These are phyloP conservation scores for Monosporascus sp. DNA, from an alignment of 2,329 filamentous ascomycete genomes.

Conservation along the genomic window DNA sequence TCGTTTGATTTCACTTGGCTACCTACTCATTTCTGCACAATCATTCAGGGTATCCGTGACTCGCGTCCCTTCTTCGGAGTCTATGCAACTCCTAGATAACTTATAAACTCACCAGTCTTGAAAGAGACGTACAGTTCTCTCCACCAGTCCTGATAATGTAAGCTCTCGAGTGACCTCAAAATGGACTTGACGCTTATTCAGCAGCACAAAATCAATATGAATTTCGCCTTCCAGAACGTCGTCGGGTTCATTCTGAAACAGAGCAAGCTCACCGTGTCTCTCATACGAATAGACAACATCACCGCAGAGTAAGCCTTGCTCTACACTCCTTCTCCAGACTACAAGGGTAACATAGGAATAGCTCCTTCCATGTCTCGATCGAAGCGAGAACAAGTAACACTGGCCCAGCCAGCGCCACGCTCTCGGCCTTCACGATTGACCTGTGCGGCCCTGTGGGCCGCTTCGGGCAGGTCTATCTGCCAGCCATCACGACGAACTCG, in stretches of 20 bases:
- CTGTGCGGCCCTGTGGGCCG: slow-evolving; percentile 11
- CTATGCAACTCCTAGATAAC: too few relatives aligned
- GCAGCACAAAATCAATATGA: slow-evolving; percentile 13
- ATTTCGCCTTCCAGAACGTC: slow-evolving; percentile 14
- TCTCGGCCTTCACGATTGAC: slow-evolving; percentile 13
- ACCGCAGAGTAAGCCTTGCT: slow-evolving; percentile 20
- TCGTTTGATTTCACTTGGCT: too few relatives aligned
- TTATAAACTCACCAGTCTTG: too few relatives aligned
- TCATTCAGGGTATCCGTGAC: too few relatives aligned
- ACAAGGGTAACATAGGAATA: slow-evolving; percentile 1
- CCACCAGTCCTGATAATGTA: too few relatives aligned
- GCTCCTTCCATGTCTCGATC: slow-evolving; percentile 19
- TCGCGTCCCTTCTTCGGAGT: too few relatives aligned
- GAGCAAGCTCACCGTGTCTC: slow-evolving; percentile 16
- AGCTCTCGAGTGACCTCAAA: too few relatives aligned
- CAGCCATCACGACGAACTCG: slow-evolving; percentile 10
- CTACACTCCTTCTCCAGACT: too few relatives aligned
- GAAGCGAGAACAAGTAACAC: slow-evolving; percentile 17
- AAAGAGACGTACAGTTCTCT: too few relatives aligned
- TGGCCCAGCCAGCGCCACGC: slow-evolving; percentile 10
- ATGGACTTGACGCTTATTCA: slow-evolving; percentile 5
- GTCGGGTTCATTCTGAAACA: slow-evolving; percentile 13
- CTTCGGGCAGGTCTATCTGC: slow-evolving; percentile 19
- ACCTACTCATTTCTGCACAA: too few relatives aligned
- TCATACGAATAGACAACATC: slow-evolving; percentile 22